These are phyloP conservation scores for Trichoderma gamsii DNA, from an alignment of 495 filamentous ascomycete species.

Conservation along the genomic window DNA sequence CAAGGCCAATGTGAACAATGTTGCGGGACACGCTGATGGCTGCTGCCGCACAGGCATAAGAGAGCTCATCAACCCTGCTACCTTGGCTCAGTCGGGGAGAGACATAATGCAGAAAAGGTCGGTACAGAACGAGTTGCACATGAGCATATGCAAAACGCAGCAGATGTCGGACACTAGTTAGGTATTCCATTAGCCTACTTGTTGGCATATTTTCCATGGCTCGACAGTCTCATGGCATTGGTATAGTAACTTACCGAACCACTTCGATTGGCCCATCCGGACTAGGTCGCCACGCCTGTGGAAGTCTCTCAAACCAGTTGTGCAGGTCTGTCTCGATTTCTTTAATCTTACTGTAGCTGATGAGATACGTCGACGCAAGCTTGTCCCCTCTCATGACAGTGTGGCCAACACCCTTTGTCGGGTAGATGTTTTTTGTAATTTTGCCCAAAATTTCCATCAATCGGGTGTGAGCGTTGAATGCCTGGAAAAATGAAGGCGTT, in stretches of 20 bases:
- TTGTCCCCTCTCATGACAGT: conserved; percentile 38
- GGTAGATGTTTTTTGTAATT: conserved; percentile 85
- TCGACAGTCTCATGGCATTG: too few relatives aligned
- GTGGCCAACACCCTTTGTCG: conserved; percentile 66
- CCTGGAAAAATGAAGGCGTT: conserved; percentile 66
- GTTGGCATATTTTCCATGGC: neutral
- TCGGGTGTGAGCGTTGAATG: conserved; percentile 76
- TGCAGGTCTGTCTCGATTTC: conserved; percentile 87
- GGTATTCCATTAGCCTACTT: conserved; percentile 18
- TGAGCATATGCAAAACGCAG: conserved; percentile 84
- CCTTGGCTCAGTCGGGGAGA: conserved; percentile 59
- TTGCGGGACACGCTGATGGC: conserved; percentile 89
- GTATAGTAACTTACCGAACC: conserved; percentile 56
- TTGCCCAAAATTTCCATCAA: conserved; percentile 75
- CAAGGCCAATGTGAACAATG: conserved; percentile 83
- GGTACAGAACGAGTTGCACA: conserved; percentile 90
- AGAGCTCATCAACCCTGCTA: conserved; percentile 72
- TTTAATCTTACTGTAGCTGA: conserved; percentile 80
- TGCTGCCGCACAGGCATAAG: conserved; percentile 87
- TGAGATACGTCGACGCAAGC: conserved; percentile 57
- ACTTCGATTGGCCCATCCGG: conserved; percentile 66
- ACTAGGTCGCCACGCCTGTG: conserved; percentile 65
- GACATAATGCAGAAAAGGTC: conserved; percentile 92
- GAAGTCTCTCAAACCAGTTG: conserved; percentile 75
- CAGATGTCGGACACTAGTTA: conserved; percentile 74